phyloP scores from a whole-genome alignment of 768 basidiomycete species.

The Hebeloma cylindrosporum region DNA sequence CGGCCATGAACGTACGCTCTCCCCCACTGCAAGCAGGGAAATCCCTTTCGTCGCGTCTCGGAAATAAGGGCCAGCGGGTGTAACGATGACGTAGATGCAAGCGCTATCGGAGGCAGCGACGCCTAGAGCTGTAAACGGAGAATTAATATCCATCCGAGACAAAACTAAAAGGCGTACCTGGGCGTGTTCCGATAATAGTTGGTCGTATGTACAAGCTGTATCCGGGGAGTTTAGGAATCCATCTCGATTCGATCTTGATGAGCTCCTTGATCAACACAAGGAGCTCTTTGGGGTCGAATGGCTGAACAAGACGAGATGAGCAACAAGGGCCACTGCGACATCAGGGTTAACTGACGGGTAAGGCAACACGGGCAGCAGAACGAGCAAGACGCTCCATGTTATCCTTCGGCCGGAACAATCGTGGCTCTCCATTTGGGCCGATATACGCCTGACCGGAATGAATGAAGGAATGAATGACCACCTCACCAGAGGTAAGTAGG shows the following conservation, averaged over 20 bases:
- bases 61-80: constrained; percentile 78
- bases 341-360: constrained; percentile 46
- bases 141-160: constrained; percentile 35
- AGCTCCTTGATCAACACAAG: constrained; percentile 75
- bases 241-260: constrained; percentile 68
- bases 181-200: constrained; percentile 61
- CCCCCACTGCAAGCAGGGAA: constrained; percentile 40
- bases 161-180: constrained; percentile 43
- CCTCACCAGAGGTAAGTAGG: too few species aligned
- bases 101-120: constrained; percentile 74
- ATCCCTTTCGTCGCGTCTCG: constrained; percentile 59
- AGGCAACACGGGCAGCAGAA: constrained; percentile 68
- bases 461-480: too few species aligned
- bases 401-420: constrained; percentile 79
- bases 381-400: constrained; percentile 83
- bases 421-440: constrained; percentile 67
- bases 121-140: constrained; percentile 40
- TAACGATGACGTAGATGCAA: constrained; percentile 70
- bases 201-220: constrained; percentile 88
- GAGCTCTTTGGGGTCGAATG: constrained; percentile 70
- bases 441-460: constrained; percentile 55
- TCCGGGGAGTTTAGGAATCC: constrained; percentile 77
- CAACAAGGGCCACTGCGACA: neutral
- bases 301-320: constrained; percentile 33
- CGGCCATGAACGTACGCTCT: constrained; percentile 48